Evolutionary conservation across 1,139 yeast species (phyloP).

Genomic region (Suhomyces yuchorum): DNA sequence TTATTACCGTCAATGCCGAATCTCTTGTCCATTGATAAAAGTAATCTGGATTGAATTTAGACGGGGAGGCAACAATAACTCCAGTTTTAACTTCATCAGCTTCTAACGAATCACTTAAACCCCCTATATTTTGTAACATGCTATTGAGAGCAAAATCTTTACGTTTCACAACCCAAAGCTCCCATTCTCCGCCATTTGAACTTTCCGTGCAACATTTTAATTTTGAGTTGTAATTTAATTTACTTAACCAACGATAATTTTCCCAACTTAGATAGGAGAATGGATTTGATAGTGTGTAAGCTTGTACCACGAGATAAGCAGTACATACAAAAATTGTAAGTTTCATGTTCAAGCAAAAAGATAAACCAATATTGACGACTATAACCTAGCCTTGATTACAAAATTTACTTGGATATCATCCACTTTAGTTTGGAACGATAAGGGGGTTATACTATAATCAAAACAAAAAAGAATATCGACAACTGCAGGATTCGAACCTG

Average conservation of each 20-base stretch:
- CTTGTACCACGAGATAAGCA: background rate
- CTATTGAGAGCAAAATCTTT: constrained; percentile 50
- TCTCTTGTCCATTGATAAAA: constrained; percentile 92
- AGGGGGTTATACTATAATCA: no score
- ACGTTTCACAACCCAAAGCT: constrained; percentile 60
- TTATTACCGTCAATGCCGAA: constrained; percentile 76
- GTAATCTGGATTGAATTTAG: constrained; percentile 68
- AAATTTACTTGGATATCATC: no score
- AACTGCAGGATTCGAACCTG: constrained; percentile 57
- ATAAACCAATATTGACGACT: no score
- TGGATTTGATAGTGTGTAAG: background rate
- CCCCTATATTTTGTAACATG: constrained; percentile 67
- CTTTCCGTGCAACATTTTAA: background rate
- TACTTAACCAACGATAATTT: background rate
- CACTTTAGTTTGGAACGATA: no score
- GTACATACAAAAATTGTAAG: no score
- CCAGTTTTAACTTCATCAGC: constrained; percentile 57
- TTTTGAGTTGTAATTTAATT: background rate
- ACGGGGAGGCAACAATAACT: constrained; percentile 84
- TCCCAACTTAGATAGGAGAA: background rate
- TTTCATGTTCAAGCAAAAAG: no score
- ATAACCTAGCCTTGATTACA: background rate
- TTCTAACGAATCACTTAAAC: constrained; percentile 31
- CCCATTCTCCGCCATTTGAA: constrained; percentile 35
- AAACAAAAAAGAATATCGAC: constrained; percentile 23